A percentile compares a stretch with the other conserved stretches of the same genome.
Conservation (phyloP, 2,329 filamentous ascomycete species). For the Botrytis squamosa region DNA sequence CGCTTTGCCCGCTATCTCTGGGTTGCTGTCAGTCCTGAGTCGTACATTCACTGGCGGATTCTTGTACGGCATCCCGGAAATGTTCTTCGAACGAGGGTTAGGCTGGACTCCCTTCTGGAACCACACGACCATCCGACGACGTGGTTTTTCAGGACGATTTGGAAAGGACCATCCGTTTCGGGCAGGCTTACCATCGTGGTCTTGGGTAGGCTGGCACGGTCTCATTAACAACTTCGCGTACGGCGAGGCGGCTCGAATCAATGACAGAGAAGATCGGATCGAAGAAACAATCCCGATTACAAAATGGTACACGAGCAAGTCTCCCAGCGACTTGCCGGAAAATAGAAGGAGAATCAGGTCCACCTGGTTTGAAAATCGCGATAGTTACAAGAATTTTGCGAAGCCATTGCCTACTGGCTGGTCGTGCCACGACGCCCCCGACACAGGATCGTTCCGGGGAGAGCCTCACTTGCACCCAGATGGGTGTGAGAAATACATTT, state of each 20-base stretch:
- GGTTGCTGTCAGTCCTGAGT: neutral
- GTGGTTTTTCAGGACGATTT: neutral
- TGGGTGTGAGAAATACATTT: neutral
- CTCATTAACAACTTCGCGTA: accelerated
- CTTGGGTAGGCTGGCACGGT: neutral
- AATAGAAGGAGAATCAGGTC: neutral
- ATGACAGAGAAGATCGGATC: too few relatives aligned
- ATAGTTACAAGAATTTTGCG: neutral
- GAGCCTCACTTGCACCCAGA: neutral
- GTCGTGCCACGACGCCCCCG: neutral
- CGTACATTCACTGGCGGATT: neutral
- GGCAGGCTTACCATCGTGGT: neutral
- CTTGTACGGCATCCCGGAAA: neutral
- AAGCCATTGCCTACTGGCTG: neutral
- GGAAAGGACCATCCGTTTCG: neutral
- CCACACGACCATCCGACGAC: neutral
- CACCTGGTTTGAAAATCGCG: neutral
- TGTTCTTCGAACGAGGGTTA: neutral
- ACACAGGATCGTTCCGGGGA: neutral
- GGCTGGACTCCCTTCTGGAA: neutral
- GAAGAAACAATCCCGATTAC: neutral
- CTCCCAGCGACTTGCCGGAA: neutral
- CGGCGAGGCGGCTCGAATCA: neutral
- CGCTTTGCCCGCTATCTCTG: neutral
- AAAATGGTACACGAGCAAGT: neutral